Evolutionary conservation across 2,329 filamentous ascomycete species (phyloP).

Genomic region (Zasmidium angulare): DNA sequence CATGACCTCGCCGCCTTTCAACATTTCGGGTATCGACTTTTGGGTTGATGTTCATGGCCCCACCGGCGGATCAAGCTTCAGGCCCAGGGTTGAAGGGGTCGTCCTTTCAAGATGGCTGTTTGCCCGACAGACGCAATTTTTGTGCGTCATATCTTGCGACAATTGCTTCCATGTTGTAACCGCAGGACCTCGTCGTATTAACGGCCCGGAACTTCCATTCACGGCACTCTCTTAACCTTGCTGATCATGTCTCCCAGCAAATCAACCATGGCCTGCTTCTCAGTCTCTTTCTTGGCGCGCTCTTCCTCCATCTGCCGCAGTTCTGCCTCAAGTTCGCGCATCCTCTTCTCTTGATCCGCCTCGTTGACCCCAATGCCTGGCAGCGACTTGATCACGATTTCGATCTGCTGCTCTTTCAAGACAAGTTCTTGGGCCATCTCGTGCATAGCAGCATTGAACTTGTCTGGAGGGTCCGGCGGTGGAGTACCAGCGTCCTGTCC

Average conservation of each 20-base stretch:
- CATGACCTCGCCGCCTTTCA: neutral
- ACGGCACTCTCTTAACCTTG: conserved; percentile 37
- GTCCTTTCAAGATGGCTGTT: neutral
- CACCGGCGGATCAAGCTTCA: neutral
- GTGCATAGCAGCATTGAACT: conserved; percentile 66
- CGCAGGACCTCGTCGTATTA: neutral
- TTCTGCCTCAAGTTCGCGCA: conserved; percentile 46
- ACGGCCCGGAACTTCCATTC: conserved; percentile 9
- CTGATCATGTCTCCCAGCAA: conserved; percentile 50
- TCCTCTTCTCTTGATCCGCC: conserved; percentile 67
- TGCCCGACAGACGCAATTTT: conserved; percentile 4
- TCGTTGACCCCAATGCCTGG: conserved; percentile 79
- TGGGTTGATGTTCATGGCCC: neutral
- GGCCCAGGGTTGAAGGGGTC: neutral
- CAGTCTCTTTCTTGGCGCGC: conserved; percentile 40
- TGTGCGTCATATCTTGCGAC: neutral
- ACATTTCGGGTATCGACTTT: neutral
- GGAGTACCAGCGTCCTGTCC: conserved; percentile 43
- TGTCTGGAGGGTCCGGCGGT: conserved; percentile 61
- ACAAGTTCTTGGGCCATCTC: conserved; percentile 77
- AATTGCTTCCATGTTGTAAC: neutral
- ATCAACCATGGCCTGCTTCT: conserved; percentile 44
- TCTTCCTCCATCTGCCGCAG: conserved; percentile 44
- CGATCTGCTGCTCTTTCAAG: conserved; percentile 79
- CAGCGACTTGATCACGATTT: conserved; percentile 70